Base-by-base conservation (phyloP, 305 asterid species). In the Ilex paraguariensis region DNA sequence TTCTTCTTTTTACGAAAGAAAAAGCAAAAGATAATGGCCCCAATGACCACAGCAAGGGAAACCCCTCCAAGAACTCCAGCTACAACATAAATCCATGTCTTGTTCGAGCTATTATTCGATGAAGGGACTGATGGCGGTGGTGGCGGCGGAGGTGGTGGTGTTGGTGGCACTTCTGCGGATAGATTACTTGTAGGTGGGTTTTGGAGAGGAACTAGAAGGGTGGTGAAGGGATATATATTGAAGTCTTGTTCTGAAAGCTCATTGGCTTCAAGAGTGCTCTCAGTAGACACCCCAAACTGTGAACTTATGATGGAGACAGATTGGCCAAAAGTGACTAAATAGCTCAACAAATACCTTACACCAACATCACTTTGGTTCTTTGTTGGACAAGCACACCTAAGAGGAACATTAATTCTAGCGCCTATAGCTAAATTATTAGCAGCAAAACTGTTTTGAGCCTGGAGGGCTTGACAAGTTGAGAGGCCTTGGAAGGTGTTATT, bases 381-480 rank as follows among this genome's bases (percentile, higher is more conserved):
- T 5, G 97, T 92, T 0, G 95, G 97, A 57, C 98, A 92, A 42
- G 95, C 96, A 48, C 97, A 92, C 67, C 98, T 75, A 33, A 85
- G 59, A 21, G 98, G 98, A 57, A 92, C 87, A 10, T 56, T 66
- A 46, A 92, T 14, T 56, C 80, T 66, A 0, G 61, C 42, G 13
- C 96, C 95, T 8, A 30, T 0, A 5, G 0, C 0, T 61, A 90
- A 50, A 0, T 15, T 4, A 9, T 0, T 9, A 5, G 69, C 10
- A 0, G 54, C 56, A 17, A 39, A 48, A 0, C 32, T 56, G 63
- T 89, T 87, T 70, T 85, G 82, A 8, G n/a, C 83, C 48, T 30
- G 64, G 31, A 92, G 70, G n/a, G 97, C 84, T 10, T 80, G 88
- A 32, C 97, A 92, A 11, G 87, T 90, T 3, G 98, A 73, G 31